phyloP scores from a whole-genome alignment of 192 early-diverging fungal species.

The Backusella parvicylindrica region DNA sequence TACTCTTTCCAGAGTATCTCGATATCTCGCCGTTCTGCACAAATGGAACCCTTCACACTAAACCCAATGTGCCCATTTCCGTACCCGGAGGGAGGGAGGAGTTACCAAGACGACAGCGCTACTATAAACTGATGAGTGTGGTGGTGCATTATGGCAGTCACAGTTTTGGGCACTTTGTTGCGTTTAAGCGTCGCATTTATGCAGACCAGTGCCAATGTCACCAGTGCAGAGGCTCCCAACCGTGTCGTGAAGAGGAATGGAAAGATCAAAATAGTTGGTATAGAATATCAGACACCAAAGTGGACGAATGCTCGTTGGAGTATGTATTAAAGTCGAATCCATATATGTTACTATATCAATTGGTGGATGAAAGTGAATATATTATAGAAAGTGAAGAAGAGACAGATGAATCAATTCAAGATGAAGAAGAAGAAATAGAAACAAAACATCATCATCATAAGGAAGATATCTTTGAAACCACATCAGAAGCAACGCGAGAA shows the following conservation, averaged over 20 bases:
- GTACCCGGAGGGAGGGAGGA: neutral
- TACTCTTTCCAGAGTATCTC: conserved; percentile 77
- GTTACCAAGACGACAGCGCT: neutral
- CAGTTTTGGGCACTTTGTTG: conserved; percentile 75
- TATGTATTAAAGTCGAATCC: conserved; percentile 69
- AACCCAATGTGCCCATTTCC: conserved; percentile 57
- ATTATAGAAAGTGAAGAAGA: neutral
- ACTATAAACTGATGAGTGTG: conserved; percentile 61
- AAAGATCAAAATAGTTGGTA: conserved; percentile 54
- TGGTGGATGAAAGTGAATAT: neutral
- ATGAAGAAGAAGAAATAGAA: neutral
- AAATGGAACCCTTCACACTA: conserved; percentile 47
- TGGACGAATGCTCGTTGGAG: conserved; percentile 52
- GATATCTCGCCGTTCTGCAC: conserved; percentile 73
- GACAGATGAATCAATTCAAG: neutral
- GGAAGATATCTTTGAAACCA: neutral
- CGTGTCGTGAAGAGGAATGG: conserved; percentile 11
- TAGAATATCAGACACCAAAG: conserved; percentile 66
- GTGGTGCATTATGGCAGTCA: conserved; percentile 74
- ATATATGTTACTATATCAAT: conserved; percentile 70
- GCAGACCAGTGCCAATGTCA: conserved; percentile 26
- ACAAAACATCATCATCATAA: neutral
- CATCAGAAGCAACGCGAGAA: neutral
- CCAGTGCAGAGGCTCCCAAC: conserved; percentile 18
- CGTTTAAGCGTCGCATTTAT: conserved; percentile 57